Base-by-base conservation (phyloP, 805 yeast genomes). In the Candida chilensis region DNA sequence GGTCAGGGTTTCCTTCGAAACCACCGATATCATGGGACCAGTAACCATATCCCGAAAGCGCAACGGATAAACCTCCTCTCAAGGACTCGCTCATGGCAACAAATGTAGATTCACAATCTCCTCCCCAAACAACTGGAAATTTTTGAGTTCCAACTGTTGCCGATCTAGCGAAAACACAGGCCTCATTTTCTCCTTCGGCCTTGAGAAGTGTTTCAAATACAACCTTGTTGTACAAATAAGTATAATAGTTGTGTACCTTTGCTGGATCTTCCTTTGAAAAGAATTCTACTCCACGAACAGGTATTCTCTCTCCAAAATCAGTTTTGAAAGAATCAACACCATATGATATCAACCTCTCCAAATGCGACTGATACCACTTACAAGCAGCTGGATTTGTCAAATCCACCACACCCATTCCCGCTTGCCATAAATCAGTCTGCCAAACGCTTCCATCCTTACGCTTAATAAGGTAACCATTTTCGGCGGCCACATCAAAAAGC, bases 121-220 rank as follows among this genome's bases (percentile, higher is more conserved):
- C 63, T 6, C 60, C 61, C 63, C 63, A 57, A 35, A 57, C 62
- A n/a, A 57, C 63, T 7, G 63, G 63, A 44, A 50, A 57, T 32
- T 52, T 40, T 36, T 57, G 63, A 13, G 52, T 44, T 2, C 60
- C 60, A 16, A 54, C 47, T 12, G 63, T 57, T 16, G 63, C 60
- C 13, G 57, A 49, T 22, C 62, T 41, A 8, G 62, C 61, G 39
- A 57, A 57, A 18, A 57, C 43, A 33, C 55, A 52, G 3, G 62
- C 61, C 18, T 53, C 37, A 31, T 49, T 35, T 34, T 42, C 40
- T 16, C 61, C 62, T 12, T 44, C 34, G 27, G 45, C 44, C 33
- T 40, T 35, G 40, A 49, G 55, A 22, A 57, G 41, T 5, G 52
- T 35, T 28, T 54, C 61, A 35, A 53, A 57, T 10, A 50, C 55